Base-by-base conservation (phyloP, 768 basidiomycete genomes). In the Hypholoma fasciculare region DNA sequence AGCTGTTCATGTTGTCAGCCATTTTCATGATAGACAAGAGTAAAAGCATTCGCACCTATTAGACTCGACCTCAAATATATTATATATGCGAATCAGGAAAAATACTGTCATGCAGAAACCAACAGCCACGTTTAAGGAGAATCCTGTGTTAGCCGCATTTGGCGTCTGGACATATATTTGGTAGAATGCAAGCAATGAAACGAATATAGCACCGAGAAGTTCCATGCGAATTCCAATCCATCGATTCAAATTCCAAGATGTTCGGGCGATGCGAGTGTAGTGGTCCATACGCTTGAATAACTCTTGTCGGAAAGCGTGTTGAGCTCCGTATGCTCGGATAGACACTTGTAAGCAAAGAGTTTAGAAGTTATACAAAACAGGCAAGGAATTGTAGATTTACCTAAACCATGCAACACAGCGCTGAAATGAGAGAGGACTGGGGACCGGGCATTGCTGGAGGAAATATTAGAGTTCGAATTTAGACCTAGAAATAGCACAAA, bases 241-340 rank as follows among this genome's bases (percentile, higher is more conserved):
- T 13, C 77, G 71, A 60, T 80, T 81, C 11, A 81, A 65, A 63
- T 80, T 80, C 60, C 82, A 82, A 69, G 79, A 80, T 0, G 74
- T 73, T 13, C 80, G 65, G 2, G 78, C 71, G 34, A 79, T 70
- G 34, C 77, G 70, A 14, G 75, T 73, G 56, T 81, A 87, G 17
- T 74, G 73, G 68, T 89, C 80, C 40, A 88, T 81, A 8, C 82
- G 75, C 27, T 73, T 67, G 49, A 79, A 64, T 6, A 80, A 78
- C 59, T 82, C 75, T 40, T 57, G 54, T 61, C 67, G 78, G 72
- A 79, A 87, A 3, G 69, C 57, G 23, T 73, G 68, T 70, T 88
- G 78, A 8, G 82, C 84, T 4, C 81, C 81, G 64, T 85, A 90
- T 0, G 88, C 88, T 36, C 87, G 78, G 55, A 90, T 84, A 11